These are phyloP conservation scores for Scedosporium dehoogii DNA, from an alignment of 2,329 filamentous ascomycete genomes.

Conservation along the genomic window DNA sequence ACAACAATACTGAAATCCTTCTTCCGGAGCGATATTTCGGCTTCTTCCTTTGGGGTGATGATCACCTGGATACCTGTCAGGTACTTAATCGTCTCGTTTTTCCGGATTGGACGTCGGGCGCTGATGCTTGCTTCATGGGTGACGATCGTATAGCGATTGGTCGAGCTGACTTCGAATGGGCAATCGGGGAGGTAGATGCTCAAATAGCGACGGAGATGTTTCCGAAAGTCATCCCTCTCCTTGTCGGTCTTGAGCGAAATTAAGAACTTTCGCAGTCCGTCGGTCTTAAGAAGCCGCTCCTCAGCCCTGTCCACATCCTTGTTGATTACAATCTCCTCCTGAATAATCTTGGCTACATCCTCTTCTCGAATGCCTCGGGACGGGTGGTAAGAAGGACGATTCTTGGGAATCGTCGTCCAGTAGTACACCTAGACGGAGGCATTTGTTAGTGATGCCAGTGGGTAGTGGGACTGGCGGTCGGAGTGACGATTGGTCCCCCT, in stretches of 20 bases:
- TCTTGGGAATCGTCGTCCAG: slow-evolving; percentile 95
- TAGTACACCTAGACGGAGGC: slow-evolving; percentile 63
- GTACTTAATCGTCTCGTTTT: slow-evolving; percentile 82
- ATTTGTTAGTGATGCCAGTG: slow-evolving; percentile 11
- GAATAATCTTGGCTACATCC: slow-evolving; percentile 51
- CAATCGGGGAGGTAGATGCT: slow-evolving; percentile 90
- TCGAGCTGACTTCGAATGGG: slow-evolving; percentile 83
- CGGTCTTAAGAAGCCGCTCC: slow-evolving; percentile 58
- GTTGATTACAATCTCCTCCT: slow-evolving; percentile 59
- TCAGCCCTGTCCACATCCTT: slow-evolving; percentile 66
- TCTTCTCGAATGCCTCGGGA: slow-evolving; percentile 66
- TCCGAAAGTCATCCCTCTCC: slow-evolving; percentile 77
- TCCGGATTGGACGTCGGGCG: slow-evolving; percentile 68
- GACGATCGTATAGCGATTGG: slow-evolving; percentile 89
- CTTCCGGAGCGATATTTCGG: slow-evolving; percentile 66
- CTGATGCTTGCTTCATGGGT: slow-evolving; percentile 82
- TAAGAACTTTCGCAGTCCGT: slow-evolving; percentile 64
- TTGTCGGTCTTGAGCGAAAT: slow-evolving; percentile 59
- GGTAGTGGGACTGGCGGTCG: slow-evolving; percentile 1
- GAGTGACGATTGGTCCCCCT: not conserved
- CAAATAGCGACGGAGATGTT: slow-evolving; percentile 82
- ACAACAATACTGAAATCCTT: slow-evolving; percentile 97
- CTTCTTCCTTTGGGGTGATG: slow-evolving; percentile 86
- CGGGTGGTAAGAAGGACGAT: slow-evolving; percentile 74
- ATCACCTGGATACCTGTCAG: slow-evolving; percentile 83